Conservation (phyloP, 129 eudicot genomes). For the Flaveria sonorensis region DNA sequence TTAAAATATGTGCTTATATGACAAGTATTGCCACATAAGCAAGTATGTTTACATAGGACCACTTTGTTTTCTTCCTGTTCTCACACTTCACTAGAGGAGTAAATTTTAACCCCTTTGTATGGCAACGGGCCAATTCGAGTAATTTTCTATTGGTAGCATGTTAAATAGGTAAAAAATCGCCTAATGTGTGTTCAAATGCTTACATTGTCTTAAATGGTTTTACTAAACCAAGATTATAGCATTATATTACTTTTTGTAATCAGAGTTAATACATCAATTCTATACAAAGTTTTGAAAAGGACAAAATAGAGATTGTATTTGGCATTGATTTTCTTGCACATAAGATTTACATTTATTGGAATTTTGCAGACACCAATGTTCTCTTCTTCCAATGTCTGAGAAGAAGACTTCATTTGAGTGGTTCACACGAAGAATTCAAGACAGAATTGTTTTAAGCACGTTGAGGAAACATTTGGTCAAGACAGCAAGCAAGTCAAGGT, state of each 20-base stretch:
- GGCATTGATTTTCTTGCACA: not conserved
- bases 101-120: not conserved
- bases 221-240: not conserved
- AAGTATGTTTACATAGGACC: slow-evolving; percentile 11
- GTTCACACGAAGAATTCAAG: slow-evolving; percentile 78
- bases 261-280: not conserved
- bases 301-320: not conserved
- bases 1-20: not conserved
- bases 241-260: not conserved
- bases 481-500: slow-evolving; percentile 79
- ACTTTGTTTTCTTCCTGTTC: not conserved
- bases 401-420: slow-evolving; percentile 63
- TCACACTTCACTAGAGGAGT: not conserved
- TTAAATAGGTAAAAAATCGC: too few relatives aligned
- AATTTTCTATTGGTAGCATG: not conserved
- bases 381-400: slow-evolving; percentile 41
- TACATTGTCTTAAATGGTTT: too few relatives aligned
- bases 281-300: not conserved
- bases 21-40: not conserved
- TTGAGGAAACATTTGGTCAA: slow-evolving; percentile 66
- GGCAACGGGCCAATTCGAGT: not conserved
- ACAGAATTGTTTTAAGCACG: slow-evolving; percentile 59
- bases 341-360: not conserved
- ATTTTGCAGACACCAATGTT: slow-evolving; percentile 55
- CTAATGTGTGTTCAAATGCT: too few relatives aligned